phyloP scores from a whole-genome alignment of 2,329 filamentous ascomycete genomes.

The Arthrobotrys entomopaga region DNA sequence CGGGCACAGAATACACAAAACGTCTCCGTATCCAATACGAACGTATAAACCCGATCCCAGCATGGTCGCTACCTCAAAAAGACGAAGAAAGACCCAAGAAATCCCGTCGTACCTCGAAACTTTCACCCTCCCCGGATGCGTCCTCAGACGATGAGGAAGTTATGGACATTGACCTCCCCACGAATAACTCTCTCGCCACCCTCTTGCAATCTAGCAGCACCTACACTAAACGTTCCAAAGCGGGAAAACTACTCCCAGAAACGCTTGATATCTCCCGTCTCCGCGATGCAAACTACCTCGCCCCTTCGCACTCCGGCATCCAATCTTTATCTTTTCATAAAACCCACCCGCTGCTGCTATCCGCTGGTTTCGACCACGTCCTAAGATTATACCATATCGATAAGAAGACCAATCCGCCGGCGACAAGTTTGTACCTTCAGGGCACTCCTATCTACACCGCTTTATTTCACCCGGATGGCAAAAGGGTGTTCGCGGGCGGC shows the following conservation, averaged over 20 bases:
- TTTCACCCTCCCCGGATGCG: constrained; percentile 37
- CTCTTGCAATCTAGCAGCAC: constrained; percentile 78
- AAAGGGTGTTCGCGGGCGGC: constrained; percentile 86
- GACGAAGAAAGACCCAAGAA: constrained; percentile 65
- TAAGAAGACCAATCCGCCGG: constrained; percentile 78
- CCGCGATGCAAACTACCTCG: constrained; percentile 80
- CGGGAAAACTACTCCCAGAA: constrained; percentile 82
- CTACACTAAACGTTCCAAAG: constrained; percentile 71
- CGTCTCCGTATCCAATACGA: constrained; percentile 82
- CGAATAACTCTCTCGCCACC: constrained; percentile 66
- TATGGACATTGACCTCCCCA: constrained; percentile 62
- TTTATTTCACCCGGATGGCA: constrained; percentile 77
- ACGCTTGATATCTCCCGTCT: constrained; percentile 89
- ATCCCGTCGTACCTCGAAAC: constrained; percentile 61
- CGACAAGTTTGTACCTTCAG: constrained; percentile 88
- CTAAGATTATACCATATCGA: constrained; percentile 88
- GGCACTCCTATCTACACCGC: constrained; percentile 85
- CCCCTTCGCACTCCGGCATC: constrained; percentile 68
- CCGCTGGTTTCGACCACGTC: constrained; percentile 84
- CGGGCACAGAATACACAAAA: constrained; percentile 83
- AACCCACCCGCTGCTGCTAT: constrained; percentile 84
- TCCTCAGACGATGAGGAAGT: constrained; percentile 66
- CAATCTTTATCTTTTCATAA: constrained; percentile 90
- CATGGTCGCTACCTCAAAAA: constrained; percentile 68
- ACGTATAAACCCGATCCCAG: constrained; percentile 70